Base-by-base conservation (phyloP, 2,329 filamentous ascomycete genomes). In the Exophiala mesophila region DNA sequence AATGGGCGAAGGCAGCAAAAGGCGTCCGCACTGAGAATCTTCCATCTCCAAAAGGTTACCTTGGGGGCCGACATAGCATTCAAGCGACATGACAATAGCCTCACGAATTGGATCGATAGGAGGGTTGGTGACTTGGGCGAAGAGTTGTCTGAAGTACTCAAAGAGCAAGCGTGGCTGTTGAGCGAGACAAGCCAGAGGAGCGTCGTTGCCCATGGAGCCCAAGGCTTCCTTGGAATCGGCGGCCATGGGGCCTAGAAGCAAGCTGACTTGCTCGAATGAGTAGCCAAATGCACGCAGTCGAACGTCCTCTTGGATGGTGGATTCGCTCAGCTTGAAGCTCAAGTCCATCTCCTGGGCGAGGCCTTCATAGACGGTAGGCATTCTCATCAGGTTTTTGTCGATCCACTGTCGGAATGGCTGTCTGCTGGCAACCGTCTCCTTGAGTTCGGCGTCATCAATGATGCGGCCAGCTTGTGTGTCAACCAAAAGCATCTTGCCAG, bases 201-300 rank as follows among this genome's bases (percentile, higher is more conserved):
- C 87, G 71, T 97, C 90, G 62, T 97, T 97, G 57, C 90, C 90
- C 90, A 97, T 97, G 46, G 90, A 97, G 29, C 90, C 90, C 40
- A 97, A 76, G 31, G 90, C 90, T 66, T 97, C 90, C 70, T 97
- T 97, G 47, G 94, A 94, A 59, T 97, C 90, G 17, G 88, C 88
- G 45, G 88, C 90, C 90, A 97, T 97, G 7, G 90, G 90, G 13
- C 85, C 90, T 39, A 97, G 79, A 26, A 97, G 74, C 61, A 97
- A 70, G 64, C 84, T 90, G 63, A 97, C 85, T 67, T 97, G 90
- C 71, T 97, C 90, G 50, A 95, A 83, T 5, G 90, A 94, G 66
- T 96, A 97, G 15, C 89, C 90, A 56, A 92, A 96, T 5, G 89
- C 85, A 57, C 84, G 82, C 32, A 97, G 72, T 35, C 88, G 72